These are phyloP conservation scores for Penicillium digitatum DNA, from an alignment of 2,329 filamentous ascomycete species.

Conservation along the genomic window DNA sequence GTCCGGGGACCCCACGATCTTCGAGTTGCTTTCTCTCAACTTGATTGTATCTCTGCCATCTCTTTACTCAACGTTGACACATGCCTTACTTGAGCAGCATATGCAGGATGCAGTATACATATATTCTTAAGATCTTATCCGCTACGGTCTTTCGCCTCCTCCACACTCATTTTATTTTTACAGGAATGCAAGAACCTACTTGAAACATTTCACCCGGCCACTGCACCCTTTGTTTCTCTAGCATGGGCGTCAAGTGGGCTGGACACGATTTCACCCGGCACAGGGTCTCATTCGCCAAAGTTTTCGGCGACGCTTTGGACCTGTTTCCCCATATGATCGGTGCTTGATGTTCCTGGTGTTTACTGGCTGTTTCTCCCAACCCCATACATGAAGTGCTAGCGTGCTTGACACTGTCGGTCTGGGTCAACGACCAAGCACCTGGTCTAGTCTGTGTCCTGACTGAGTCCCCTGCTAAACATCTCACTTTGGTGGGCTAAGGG, in stretches of 20 bases:
- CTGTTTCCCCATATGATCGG: neutral
- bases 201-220: neutral
- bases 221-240: neutral
- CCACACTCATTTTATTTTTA: neutral
- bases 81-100: too few relatives aligned
- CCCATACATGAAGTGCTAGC: neutral
- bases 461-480: constrained; percentile 5
- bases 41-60: neutral
- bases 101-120: too few relatives aligned
- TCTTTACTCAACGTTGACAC: too few relatives aligned
- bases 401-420: too few relatives aligned
- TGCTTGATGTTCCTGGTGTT: neutral
- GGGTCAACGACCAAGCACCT: neutral
- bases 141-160: neutral
- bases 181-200: neutral
- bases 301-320: neutral
- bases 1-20: constrained; percentile 5
- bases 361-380: neutral
- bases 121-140: neutral
- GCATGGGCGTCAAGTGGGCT: neutral
- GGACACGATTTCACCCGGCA: neutral
- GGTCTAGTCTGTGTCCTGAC: neutral
- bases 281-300: neutral
- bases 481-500: neutral
- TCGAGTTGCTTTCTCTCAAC: neutral